Base-by-base conservation (phyloP, 2,329 filamentous ascomycete genomes). In the Byssoonygena ceratinophila region DNA sequence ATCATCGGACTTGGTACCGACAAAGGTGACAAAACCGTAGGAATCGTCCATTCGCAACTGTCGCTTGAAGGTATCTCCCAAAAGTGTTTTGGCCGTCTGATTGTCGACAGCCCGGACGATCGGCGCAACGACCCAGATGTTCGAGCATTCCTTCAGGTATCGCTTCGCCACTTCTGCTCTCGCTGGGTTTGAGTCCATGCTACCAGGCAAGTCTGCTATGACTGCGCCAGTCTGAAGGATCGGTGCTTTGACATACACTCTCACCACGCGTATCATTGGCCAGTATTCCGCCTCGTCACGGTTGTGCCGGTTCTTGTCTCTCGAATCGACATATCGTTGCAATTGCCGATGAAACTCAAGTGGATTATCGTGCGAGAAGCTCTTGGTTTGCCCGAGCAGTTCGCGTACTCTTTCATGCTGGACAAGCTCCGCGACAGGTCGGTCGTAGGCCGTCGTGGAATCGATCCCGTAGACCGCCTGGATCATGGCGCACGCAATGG, bases 1-100 rank as follows among this genome's bases (percentile, higher is more conserved):
- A 40, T 83, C 78, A 59, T 84, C 81, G 0, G 78, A 80, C 60
- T 83, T 83, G 14, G 73, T 76, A 59, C 80, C 83, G 12, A 84
- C 77, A 54, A 83, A 83, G 0, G 77, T 81, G 2, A 82, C 69
- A 1, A 67, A 70, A 5, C 67, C 72, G 51, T 78, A 78, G 0
- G 68, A 72, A 1, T 77, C 76, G 54, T 83, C 80, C 58, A 77
- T 77, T 53, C 80, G 77, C 2, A 83, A 65, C 57, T 83, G 80
- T 0, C 75, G 69, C 59, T 76, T 79, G 66, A 81, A 81, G 0
- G 72, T 71, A 16, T 78, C 70, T 0, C 78, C 78, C 6, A 83
- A 66, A 1, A 83, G 65, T 0, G 69, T 72, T 53, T 78, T 77
- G 0, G 79, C 78, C 1, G 75, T 72, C 59, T 80, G 79, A 57